Conservation (phyloP, 73 alveolate species). For the Tetrahymena thermophila region DNA sequence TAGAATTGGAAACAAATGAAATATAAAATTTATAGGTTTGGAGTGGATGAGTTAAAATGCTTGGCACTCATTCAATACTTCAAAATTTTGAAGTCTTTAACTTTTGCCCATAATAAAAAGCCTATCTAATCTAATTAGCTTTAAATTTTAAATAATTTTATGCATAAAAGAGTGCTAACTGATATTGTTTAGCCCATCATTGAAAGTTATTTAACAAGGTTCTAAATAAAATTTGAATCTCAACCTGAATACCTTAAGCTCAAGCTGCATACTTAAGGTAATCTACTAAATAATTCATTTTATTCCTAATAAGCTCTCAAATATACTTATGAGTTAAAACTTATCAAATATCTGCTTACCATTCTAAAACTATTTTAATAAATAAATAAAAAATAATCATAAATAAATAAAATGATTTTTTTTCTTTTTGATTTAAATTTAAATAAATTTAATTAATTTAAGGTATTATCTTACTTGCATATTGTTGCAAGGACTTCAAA, state of each 20-base stretch:
- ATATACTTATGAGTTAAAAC: background rate
- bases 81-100: conserved; percentile 13
- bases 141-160: conserved; percentile 7
- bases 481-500: conserved; percentile 22
- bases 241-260: background rate
- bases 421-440: background rate
- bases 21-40: background rate
- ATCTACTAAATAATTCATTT: no score
- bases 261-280: background rate
- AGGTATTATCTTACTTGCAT: conserved; percentile 5
- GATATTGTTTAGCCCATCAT: conserved; percentile 16
- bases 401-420: no score
- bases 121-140: conserved; percentile 11
- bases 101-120: background rate
- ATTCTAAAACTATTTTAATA: no score
- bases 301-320: no score
- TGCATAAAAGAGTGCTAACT: conserved; percentile 8
- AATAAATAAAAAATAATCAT: no score
- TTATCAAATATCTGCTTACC: no score
- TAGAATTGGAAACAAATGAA: background rate
- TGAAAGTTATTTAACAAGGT: background rate
- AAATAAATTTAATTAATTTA: background rate
- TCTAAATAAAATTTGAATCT: background rate
- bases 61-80: conserved; percentile 12
- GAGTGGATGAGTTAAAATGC: background rate